Base-by-base conservation (phyloP, 805 yeast species). In the Candida sphagnicola region DNA sequence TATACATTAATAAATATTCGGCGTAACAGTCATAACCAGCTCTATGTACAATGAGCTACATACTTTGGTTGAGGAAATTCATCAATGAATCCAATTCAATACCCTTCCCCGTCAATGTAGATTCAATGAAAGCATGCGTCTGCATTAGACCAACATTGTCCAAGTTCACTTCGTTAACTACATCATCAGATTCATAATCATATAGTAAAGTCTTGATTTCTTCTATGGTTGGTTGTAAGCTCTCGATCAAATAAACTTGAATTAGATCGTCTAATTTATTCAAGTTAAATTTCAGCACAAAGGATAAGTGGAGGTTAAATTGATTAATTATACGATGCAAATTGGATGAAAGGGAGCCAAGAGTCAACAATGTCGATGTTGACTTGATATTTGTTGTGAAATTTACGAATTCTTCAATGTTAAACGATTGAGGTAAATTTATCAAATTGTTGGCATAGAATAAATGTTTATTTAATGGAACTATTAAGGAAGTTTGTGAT, bases 361-460 rank as follows among this genome's bases (percentile, higher is more conserved):
- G 29, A 5, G 15, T 26, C n/a, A 26, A 26, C 5, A 26, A 13
- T 5, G 29, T 12, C 6, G n/a, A 13, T 8, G 29, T 26, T 12
- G 29, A 13, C 12, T 26, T 26, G 29, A 26, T 26, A 12, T 10
- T 23, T 11, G 18, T 12, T 19, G 26, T 17, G 33, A 42, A 42
- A 2, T 28, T 16, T 8, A 13, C 28, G 19, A 40, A 40, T 13
- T 44, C 44, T 11, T 36, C 15, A 18, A 35, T 38, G 5, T 34
- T n/a, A 26, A 44, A 41, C 29, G 25, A 35, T 12, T 31, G 30
- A 12, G 36, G 15, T 18, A 44, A 25, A 12, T 28, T 35, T 13
- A 41, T 30, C 17, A 44, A 38, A 30, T 37, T 44, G 14, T 41
- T 31, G 4, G 47, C 40, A 24, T 44, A 39, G 28, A 33, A 44